These are phyloP conservation scores for Eucalyptus marginata DNA, from an alignment of 345 rosid genomes.

Conservation along the genomic window DNA sequence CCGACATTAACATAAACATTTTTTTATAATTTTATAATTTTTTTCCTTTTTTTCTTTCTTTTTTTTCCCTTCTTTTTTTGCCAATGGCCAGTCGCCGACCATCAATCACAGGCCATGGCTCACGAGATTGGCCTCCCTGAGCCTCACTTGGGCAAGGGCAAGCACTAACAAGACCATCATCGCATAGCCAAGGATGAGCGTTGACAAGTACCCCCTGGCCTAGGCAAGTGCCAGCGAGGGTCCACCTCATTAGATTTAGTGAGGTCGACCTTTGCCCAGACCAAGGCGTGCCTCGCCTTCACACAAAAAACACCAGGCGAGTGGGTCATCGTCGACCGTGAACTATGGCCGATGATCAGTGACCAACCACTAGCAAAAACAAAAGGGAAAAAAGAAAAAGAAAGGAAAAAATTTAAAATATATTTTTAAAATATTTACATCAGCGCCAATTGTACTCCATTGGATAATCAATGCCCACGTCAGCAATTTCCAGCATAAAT, in stretches of 20 bases:
- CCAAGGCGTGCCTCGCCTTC: neutral
- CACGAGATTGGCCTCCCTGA: neutral
- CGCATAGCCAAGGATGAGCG: neutral
- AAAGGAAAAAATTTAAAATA: neutral
- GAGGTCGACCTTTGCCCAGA: neutral
- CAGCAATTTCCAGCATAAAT: rapidly evolving
- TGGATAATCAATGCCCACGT: rapidly evolving
- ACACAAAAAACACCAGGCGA: neutral
- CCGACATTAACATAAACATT: rapidly evolving
- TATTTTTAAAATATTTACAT: neutral
- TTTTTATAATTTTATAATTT: neutral
- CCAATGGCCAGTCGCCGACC: rapidly evolving
- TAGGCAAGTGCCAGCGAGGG: neutral
- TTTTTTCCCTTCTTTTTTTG: neutral
- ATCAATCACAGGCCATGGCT: neutral
- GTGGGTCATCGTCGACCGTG: rapidly evolving
- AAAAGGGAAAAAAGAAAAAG: neutral
- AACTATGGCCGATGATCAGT: rapidly evolving
- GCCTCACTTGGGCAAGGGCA: neutral
- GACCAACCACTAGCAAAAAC: neutral
- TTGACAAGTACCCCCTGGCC: no score
- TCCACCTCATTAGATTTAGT: neutral
- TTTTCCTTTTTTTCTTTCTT: neutral
- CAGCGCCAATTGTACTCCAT: rapidly evolving
- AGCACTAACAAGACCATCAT: no score